phyloP scores from a whole-genome alignment of 352 stramenopile species.

The Pythium coloratum region DNA sequence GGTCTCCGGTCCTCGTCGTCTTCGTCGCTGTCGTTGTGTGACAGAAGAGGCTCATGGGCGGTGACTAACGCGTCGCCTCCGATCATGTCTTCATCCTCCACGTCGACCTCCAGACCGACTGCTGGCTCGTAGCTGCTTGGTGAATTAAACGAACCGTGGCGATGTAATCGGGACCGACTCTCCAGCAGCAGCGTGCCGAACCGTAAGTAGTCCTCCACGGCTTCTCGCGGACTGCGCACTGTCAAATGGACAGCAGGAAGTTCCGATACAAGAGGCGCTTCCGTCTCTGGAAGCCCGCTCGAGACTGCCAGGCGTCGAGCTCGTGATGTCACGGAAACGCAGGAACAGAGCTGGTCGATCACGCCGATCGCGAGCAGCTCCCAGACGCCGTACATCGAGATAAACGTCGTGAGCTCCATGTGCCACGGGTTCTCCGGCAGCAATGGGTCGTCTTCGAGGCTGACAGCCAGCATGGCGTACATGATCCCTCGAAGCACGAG shows the following conservation, averaged over 20 bases:
- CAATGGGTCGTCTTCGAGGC: background rate
- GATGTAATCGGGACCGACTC: background rate
- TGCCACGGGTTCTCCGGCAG: background rate
- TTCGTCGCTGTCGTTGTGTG: background rate
- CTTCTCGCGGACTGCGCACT: slow-evolving; percentile 13
- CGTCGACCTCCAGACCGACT: background rate
- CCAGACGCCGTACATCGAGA: slow-evolving; percentile 21
- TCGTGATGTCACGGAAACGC: slow-evolving; percentile 11
- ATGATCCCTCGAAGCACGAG: slow-evolving; percentile 12
- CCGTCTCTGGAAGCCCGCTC: background rate
- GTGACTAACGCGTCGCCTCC: slow-evolving; percentile 3
- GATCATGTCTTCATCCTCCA: background rate
- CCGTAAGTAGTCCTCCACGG: slow-evolving; percentile 11
- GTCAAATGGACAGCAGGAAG: slow-evolving; percentile 11
- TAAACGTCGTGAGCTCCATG: slow-evolving; percentile 7
- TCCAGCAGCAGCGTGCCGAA: background rate
- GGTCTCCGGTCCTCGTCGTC: slow-evolving; percentile 1
- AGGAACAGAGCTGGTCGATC: slow-evolving; percentile 15
- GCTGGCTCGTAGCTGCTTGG: slow-evolving; percentile 2
- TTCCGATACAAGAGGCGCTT: background rate
- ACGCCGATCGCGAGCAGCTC: slow-evolving; percentile 10
- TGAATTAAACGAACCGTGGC: background rate
- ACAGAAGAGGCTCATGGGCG: slow-evolving; percentile 16
- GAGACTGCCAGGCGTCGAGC: background rate
- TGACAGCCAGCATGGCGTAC: slow-evolving; percentile 1